These are phyloP conservation scores for Thelonectria olida DNA, from an alignment of 2,329 filamentous ascomycete genomes.

Conservation along the genomic window DNA sequence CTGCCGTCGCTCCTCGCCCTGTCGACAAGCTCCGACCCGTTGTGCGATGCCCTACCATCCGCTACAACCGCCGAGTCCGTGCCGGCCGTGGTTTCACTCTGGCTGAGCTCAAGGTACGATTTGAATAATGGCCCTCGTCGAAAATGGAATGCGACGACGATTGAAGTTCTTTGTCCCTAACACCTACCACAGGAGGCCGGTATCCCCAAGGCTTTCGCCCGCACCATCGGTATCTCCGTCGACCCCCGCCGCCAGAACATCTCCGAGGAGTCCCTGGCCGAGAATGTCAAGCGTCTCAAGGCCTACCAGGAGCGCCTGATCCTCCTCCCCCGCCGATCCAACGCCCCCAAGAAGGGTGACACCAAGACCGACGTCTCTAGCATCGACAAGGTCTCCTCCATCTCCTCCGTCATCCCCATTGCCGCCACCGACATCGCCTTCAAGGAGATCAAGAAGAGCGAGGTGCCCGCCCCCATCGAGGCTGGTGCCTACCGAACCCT, in stretches of 20 bases:
- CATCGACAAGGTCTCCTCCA: slow-evolving; percentile 63
- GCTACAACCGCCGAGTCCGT: slow-evolving; percentile 98
- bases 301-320: slow-evolving; percentile 97
- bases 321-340: slow-evolving; percentile 95
- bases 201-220: slow-evolving; percentile 92
- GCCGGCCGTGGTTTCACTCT: slow-evolving; percentile 98
- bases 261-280: slow-evolving; percentile 91
- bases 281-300: slow-evolving; percentile 97
- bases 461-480: slow-evolving; percentile 77
- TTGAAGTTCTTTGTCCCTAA: slow-evolving; percentile 42
- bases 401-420: slow-evolving; percentile 74
- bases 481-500: slow-evolving; percentile 89
- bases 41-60: slow-evolving; percentile 97
- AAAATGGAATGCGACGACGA: slow-evolving; percentile 7
- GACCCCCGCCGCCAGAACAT: slow-evolving; percentile 97
- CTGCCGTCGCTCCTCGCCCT: slow-evolving; percentile 92
- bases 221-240: slow-evolving; percentile 96
- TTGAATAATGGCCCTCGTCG: background rate
- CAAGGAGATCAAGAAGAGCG: slow-evolving; percentile 82
- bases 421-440: slow-evolving; percentile 71
- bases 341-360: slow-evolving; percentile 94
- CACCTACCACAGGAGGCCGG: slow-evolving; percentile 79
- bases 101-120: slow-evolving; percentile 92
- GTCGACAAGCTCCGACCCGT: slow-evolving; percentile 96
- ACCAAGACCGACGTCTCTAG: slow-evolving; percentile 82